Evolutionary conservation across 2,329 filamentous ascomycete genomes (phyloP).

Genomic region (Phoma sp.): DNA sequence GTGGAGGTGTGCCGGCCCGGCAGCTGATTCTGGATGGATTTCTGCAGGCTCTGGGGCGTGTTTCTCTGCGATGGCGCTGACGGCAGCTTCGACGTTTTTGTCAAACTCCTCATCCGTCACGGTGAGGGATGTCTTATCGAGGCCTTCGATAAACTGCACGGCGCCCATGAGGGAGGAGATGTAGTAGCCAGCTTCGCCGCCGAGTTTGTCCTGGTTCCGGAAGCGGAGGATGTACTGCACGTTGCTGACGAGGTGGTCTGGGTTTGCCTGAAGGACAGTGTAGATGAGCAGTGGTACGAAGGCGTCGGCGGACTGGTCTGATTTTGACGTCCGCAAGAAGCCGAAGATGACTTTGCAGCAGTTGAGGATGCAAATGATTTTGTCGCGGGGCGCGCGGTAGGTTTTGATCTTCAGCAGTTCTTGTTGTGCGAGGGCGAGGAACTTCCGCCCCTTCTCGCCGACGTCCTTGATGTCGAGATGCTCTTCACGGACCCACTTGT

Average conservation of each 20-base stretch:
- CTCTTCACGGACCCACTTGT: constrained; percentile 91
- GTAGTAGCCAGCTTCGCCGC: constrained; percentile 98
- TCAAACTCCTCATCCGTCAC: constrained; percentile 97
- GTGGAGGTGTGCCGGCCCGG: constrained; percentile 24
- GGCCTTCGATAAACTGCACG: constrained; percentile 94
- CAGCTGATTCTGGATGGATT: constrained; percentile 24
- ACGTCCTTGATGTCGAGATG: constrained; percentile 91
- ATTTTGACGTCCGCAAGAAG: constrained; percentile 87
- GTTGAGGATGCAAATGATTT: constrained; percentile 97
- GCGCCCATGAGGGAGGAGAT: constrained; percentile 95
- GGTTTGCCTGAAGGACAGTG: constrained; percentile 91
- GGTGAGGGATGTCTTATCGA: constrained; percentile 91
- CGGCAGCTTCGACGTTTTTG: constrained; percentile 91
- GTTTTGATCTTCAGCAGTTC: constrained; percentile 96
- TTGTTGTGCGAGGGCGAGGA: constrained; percentile 88
- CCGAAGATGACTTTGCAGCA: constrained; percentile 99
- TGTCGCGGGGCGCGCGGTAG: constrained; percentile 95
- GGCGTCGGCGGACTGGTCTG: constrained; percentile 93
- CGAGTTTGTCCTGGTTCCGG: constrained; percentile 95
- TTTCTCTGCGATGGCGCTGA: constrained; percentile 93
- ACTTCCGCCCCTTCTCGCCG: constrained; percentile 85
- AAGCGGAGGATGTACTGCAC: constrained; percentile 98
- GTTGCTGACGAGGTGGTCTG: constrained; percentile 94
- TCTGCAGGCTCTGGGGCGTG: constrained; percentile 64
- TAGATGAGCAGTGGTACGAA: constrained; percentile 93